These are phyloP conservation scores for Epichloe typhina DNA, from an alignment of 2,329 filamentous ascomycete genomes.

Conservation along the genomic window DNA sequence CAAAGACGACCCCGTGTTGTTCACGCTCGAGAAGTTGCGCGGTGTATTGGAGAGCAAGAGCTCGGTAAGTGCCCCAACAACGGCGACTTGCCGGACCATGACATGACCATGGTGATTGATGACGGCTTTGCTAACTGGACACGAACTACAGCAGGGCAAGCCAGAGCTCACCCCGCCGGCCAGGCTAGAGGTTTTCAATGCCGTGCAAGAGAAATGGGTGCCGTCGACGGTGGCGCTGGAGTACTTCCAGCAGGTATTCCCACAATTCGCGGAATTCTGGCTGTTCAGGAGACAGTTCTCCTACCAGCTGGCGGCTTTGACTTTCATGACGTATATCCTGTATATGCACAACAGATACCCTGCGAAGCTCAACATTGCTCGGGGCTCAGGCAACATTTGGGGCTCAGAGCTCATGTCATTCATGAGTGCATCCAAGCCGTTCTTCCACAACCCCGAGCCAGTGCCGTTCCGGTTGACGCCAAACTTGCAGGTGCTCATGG, in stretches of 20 bases:
- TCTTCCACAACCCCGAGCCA: slow-evolving; percentile 89
- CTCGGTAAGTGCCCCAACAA: slow-evolving; percentile 28
- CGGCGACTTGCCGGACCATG: too few species aligned
- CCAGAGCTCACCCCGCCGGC: slow-evolving; percentile 58
- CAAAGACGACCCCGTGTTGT: slow-evolving; percentile 91
- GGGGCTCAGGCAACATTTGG: slow-evolving; percentile 86
- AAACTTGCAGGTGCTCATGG: slow-evolving; percentile 92
- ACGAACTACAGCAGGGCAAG: slow-evolving; percentile 37
- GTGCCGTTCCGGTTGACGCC: slow-evolving; percentile 96
- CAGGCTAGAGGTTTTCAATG: slow-evolving; percentile 80
- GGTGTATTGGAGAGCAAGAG: slow-evolving; percentile 58
- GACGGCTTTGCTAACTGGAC: neutral
- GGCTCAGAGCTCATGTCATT: slow-evolving; percentile 85
- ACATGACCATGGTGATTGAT: neutral
- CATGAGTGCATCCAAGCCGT: slow-evolving; percentile 71
- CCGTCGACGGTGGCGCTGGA: slow-evolving; percentile 69
- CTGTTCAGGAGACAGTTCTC: slow-evolving; percentile 95
- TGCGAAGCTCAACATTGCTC: slow-evolving; percentile 86
- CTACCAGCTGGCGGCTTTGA: slow-evolving; percentile 87
- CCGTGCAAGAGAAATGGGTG: slow-evolving; percentile 90
- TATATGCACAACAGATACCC: slow-evolving; percentile 95
- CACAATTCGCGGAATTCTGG: slow-evolving; percentile 90
- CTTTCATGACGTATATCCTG: slow-evolving; percentile 98
- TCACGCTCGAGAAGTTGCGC: slow-evolving; percentile 88
- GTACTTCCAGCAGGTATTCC: slow-evolving; percentile 81